Evolutionary conservation across 2,329 filamentous ascomycete genomes (phyloP).

Genomic region (Venturiaceae sp.): DNA sequence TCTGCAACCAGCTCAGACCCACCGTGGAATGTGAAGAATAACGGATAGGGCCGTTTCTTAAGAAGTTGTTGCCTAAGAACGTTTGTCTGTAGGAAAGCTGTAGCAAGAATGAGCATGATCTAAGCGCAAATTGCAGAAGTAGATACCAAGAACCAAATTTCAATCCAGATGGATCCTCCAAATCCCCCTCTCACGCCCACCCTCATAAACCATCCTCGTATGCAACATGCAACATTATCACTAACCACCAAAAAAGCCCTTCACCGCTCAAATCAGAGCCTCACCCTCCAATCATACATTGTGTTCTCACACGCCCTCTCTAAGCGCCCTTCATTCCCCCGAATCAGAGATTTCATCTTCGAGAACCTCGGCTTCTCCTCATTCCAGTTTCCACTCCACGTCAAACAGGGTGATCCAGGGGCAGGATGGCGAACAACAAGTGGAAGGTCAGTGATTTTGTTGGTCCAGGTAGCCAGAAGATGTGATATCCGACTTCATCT

Average conservation of each 20-base stretch:
- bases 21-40: too few relatives aligned
- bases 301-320: constrained; percentile 26
- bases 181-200: constrained; percentile 4
- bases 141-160: too few relatives aligned
- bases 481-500: neutral
- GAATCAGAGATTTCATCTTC: constrained; percentile 33
- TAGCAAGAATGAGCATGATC: too few relatives aligned
- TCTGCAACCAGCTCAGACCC: too few relatives aligned
- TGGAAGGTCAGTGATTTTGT: neutral
- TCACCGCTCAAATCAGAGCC: constrained; percentile 43
- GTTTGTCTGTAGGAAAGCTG: too few relatives aligned
- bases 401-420: constrained; percentile 37
- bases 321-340: constrained; percentile 16
- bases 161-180: constrained; percentile 10
- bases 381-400: constrained; percentile 48
- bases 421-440: constrained; percentile 29
- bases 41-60: too few relatives aligned
- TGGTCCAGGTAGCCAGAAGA: neutral
- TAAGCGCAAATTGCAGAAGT: too few relatives aligned
- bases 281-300: constrained; percentile 41
- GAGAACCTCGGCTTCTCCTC: constrained; percentile 42
- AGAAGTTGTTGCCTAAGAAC: too few relatives aligned
- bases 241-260: constrained; percentile 45
- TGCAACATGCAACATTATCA: constrained; percentile 44
- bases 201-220: constrained; percentile 17